A percentile compares a stretch with the other conserved stretches of the same genome.
Evolutionary conservation across 208 protist genomes (phyloP).

Genomic region (Trypanosoma conorhini): DNA sequence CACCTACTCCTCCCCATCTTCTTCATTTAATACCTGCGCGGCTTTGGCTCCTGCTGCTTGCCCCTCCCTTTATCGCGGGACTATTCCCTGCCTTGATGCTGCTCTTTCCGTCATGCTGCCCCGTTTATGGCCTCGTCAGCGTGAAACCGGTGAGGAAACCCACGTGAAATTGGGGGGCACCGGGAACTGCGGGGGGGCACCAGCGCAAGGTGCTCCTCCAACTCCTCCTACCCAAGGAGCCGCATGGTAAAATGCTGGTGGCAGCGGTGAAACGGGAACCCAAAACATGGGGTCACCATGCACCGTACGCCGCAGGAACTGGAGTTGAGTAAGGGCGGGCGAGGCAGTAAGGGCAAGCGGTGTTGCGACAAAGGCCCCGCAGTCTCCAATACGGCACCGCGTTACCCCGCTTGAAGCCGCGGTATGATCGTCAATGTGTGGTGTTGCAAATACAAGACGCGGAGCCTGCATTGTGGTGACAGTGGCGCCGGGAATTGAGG

Average conservation of each 20-base stretch:
- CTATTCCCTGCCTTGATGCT: neutral
- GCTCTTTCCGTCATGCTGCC: neutral
- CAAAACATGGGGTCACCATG: neutral
- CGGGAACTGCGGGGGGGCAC: neutral
- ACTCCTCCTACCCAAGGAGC: neutral
- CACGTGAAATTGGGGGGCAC: neutral
- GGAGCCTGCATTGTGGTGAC: neutral
- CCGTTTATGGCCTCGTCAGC: neutral
- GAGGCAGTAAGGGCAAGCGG: neutral
- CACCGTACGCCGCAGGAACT: neutral
- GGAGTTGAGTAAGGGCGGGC: neutral
- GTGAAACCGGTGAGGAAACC: neutral
- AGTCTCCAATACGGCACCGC: neutral
- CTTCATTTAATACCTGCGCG: neutral
- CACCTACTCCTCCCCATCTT: neutral
- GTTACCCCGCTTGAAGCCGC: neutral
- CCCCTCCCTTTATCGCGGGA: neutral
- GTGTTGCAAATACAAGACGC: neutral
- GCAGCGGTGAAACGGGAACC: conserved; percentile 2
- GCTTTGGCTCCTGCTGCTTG: neutral
- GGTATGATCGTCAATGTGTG: neutral
- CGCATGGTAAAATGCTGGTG: neutral
- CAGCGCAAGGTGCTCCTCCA: neutral
- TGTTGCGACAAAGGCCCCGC: neutral
- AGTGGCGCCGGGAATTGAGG: neutral